phyloP scores from a whole-genome alignment of 495 filamentous ascomycete genomes.

The Penicillium mononematosum region DNA sequence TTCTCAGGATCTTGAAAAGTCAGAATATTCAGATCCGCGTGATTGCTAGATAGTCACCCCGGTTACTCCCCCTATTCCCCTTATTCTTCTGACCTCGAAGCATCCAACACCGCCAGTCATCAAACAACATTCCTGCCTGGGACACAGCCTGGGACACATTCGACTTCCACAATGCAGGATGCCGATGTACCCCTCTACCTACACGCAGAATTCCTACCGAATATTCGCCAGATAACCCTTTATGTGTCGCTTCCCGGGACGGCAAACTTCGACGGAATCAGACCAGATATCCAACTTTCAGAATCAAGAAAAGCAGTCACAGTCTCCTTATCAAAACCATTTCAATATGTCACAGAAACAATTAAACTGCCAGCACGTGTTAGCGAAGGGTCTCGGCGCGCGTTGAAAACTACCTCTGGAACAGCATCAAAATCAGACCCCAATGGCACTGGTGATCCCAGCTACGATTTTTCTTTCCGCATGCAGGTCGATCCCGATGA shows the following conservation, averaged over 20 bases:
- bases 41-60: background rate
- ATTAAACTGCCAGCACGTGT: constrained; percentile 68
- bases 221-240: constrained; percentile 81
- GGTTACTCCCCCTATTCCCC: background rate
- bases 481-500: constrained; percentile 58
- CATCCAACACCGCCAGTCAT: background rate
- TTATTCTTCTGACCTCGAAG: background rate
- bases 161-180: constrained; percentile 5
- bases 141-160: background rate
- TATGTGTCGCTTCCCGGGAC: constrained; percentile 62
- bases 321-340: constrained; percentile 46
- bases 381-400: constrained; percentile 29
- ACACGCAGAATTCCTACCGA: constrained; percentile 83
- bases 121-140: background rate
- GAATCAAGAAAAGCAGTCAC: constrained; percentile 43
- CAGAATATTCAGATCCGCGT: background rate
- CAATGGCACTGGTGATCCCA: background rate
- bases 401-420: constrained; percentile 12
- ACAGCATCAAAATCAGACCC: constrained; percentile 1
- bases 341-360: constrained; percentile 41
- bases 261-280: constrained; percentile 32
- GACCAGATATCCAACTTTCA: constrained; percentile 36
- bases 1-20: background rate
- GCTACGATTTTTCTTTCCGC: constrained; percentile 58
- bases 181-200: constrained; percentile 43